These are phyloP conservation scores for Claviceps lovelessii DNA, from an alignment of 2,329 filamentous ascomycete genomes.

Conservation along the genomic window DNA sequence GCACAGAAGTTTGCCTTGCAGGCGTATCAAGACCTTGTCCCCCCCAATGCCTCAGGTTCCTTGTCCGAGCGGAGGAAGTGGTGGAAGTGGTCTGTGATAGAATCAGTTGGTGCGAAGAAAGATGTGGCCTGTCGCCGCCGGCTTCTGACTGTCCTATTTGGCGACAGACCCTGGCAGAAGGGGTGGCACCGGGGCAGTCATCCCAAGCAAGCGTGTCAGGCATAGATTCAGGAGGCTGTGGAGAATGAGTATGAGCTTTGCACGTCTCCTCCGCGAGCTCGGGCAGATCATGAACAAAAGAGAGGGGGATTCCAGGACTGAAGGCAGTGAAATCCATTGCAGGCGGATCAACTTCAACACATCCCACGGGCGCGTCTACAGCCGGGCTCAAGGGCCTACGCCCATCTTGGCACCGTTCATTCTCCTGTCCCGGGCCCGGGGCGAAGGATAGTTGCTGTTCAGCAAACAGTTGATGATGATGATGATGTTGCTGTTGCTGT, in stretches of 20 bases:
- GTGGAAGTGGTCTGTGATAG: constrained; percentile 39
- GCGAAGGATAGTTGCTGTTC: constrained; percentile 10
- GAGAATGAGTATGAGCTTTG: constrained; percentile 13
- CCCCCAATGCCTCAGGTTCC: constrained; percentile 40
- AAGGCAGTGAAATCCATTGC: constrained; percentile 29
- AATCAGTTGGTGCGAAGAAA: constrained; percentile 36
- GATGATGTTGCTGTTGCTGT: constrained; percentile 9
- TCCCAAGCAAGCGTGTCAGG: constrained; percentile 43
- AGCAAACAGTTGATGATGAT: constrained; percentile 8
- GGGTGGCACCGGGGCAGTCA: constrained; percentile 21
- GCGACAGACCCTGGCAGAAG: constrained; percentile 17
- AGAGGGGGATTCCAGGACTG: constrained; percentile 16
- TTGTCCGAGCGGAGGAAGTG: constrained; percentile 33
- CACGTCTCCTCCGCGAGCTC: constrained; percentile 13
- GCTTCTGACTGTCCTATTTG: constrained; percentile 6
- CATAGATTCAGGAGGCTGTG: constrained; percentile 27
- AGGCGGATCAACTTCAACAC: constrained; percentile 19
- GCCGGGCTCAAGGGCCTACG: constrained; percentile 40
- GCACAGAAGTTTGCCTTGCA: constrained; percentile 1
- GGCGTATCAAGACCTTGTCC: constrained; percentile 43
- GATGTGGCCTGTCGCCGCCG: constrained; percentile 24
- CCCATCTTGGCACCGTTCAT: constrained; percentile 32
- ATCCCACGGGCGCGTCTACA: constrained; percentile 31
- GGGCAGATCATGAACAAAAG: constrained; percentile 21
- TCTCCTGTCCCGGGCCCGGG: constrained; percentile 30